These are phyloP conservation scores for Cercospora canescens DNA, from an alignment of 2,329 filamentous ascomycete genomes.

Conservation along the genomic window DNA sequence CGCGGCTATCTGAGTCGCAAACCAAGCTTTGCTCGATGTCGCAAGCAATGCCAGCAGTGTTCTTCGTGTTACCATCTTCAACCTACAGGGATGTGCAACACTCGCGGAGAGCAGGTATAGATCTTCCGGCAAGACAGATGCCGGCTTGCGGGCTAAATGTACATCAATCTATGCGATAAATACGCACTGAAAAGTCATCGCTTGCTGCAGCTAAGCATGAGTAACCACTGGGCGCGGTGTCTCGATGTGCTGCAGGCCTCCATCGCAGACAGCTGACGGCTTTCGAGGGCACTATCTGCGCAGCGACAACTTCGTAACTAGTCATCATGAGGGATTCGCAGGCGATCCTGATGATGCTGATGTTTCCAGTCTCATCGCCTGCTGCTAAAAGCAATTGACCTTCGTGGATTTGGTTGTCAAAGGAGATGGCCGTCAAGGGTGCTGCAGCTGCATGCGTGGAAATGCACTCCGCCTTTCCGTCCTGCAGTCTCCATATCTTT, in stretches of 20 bases:
- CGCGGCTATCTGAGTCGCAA: background rate
- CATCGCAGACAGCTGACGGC: conserved; percentile 34
- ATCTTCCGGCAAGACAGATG: background rate
- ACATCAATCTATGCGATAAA: conserved; percentile 28
- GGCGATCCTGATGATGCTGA: conserved; percentile 21
- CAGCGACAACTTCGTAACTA: conserved; percentile 11
- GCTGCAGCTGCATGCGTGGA: conserved; percentile 28
- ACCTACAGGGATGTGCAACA: background rate
- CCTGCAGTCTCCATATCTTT: conserved; percentile 55
- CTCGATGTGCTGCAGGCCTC: conserved; percentile 24
- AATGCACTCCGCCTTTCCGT: conserved; percentile 24
- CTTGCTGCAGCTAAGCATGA: conserved; percentile 42
- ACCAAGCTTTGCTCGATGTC: background rate
- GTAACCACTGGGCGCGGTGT: background rate
- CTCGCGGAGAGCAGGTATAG: background rate
- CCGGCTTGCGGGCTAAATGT: background rate
- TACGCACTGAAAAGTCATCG: conserved; percentile 43
- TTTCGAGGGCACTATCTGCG: conserved; percentile 23
- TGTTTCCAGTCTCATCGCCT: conserved; percentile 33
- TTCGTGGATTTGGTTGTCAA: conserved; percentile 12
- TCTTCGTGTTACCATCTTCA: background rate
- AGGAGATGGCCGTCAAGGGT: conserved; percentile 38
- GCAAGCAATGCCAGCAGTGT: background rate
- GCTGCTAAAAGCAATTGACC: conserved; percentile 24
- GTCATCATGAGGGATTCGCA: conserved; percentile 14